Base-by-base conservation (phyloP, 1,284 basidiomycete species). In the Caloboletus firmus region DNA sequence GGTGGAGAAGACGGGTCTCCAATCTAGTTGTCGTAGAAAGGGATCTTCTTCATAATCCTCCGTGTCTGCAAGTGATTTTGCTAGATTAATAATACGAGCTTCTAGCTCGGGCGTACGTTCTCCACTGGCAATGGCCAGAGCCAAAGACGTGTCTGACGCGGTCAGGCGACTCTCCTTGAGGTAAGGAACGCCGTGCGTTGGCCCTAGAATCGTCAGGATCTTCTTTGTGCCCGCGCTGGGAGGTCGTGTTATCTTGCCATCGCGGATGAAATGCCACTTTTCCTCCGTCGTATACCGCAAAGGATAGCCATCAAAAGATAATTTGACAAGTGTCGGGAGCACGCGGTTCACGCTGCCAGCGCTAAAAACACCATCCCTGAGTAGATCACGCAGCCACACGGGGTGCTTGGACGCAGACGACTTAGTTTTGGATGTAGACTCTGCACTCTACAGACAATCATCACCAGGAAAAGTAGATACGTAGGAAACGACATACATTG, bases 261-360 rank as follows among this genome's bases (percentile, higher is more conserved):
- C 69, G n/a, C 67, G 61, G 4, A 72, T 40, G 62, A 80, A 90
- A 41, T 86, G 75, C 89, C 90, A 93, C 34, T 82, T 84, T 54
- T 89, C 80, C 54, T 82, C 70, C 24, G 77, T 72, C 45, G 80
- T 84, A 61, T 83, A 83, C 43, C 76, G 80, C 22, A 96, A 69
- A 0, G 93, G 89, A 56, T 80, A 75, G 0, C 82, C 85, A 39
- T 89, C 79, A 75, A 86, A 95, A 4, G 84, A 79, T n/a, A 95
- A 67, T 32, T 79, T 80, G n/a, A 97, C 79, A 4, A 97, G 79
- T 2, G 90, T 76, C 0, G 94, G 92, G 0, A 94, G 76, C n/a
- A 87, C 77, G 5, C 81, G 80, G 53, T 87, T 86, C 22, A 87
- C 74, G 41, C 79, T 78, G 15, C 81, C 78, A 20, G 84, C 62